Base-by-base conservation (phyloP, 345 rosid species). In the Moricandia moricandioides region DNA sequence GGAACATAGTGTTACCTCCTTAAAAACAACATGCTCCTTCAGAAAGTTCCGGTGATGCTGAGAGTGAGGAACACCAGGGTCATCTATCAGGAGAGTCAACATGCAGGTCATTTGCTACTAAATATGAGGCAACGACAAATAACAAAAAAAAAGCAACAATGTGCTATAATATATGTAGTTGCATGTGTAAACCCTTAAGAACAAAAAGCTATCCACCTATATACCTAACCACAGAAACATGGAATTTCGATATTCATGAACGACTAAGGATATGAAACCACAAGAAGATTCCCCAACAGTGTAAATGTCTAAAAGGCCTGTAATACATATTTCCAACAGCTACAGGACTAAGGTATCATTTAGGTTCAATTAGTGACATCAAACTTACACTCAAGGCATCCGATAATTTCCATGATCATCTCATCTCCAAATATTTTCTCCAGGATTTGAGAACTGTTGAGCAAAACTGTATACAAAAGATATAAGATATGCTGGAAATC, bases 371-470 rank as follows among this genome's bases (percentile, higher is more conserved):
- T 54, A 72, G 40, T 21, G 74, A 69, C 39, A 63, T 34, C 26
- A 79, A 17, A 74, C 97, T 88, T 87, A 96, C 99, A 88, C 85
- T 96, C 99, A 11, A 96, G 98, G 69, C 97, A 85, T 65, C 99
- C 99, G 27, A 96, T 89, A 68, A 92, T 84, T 77, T 96, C 96
- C 94, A 96, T 90, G 73, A 96, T 85, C 74, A 91, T 79, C 67
- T 96, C 99, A 86, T 96, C 97, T 78, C 95, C 96, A 77, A 92
- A 92, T 63, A 92, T 86, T 84, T 85, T 92, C 81, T 92, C 99
- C 60, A 96, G 86, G 64, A 96, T 86, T 81, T 87, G 99, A 80
- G 95, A 85, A 79, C 89, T 96, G 70, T 92, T 96, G 69, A 96
- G 94, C 77, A 92, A 79, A 84, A 96, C 99, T 96, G 93, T 87